Percentiles rank a stretch among this genome's conserved stretches.
Conservation (phyloP, 139 green algal genomes). For the Picochlorum sp. region DNA sequence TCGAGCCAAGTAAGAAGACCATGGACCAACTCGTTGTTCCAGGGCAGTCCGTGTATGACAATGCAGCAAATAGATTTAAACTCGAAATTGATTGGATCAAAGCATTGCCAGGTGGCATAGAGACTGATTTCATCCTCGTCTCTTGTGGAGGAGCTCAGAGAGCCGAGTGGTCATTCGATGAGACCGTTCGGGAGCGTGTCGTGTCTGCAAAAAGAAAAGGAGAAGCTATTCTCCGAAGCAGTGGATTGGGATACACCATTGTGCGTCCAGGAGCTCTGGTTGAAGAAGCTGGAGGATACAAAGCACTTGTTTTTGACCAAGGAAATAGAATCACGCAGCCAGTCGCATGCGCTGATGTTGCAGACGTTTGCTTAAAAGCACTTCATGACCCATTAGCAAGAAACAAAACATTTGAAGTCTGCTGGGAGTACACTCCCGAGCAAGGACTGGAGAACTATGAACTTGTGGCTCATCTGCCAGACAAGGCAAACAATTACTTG, state of each 20-base stretch:
- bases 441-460: conserved; percentile 67
- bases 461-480: conserved; percentile 71
- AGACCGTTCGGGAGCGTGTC: conserved; percentile 15
- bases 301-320: conserved; percentile 97
- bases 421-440: conserved; percentile 66
- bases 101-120: conserved; percentile 50
- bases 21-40: conserved; percentile 24
- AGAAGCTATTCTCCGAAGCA: conserved; percentile 70
- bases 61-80: conserved; percentile 22
- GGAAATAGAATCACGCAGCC: conserved; percentile 64
- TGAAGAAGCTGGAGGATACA: conserved; percentile 91
- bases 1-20: conserved; percentile 30
- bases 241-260: conserved; percentile 90
- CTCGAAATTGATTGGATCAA: conserved; percentile 82
- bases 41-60: conserved; percentile 23
- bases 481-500: conserved; percentile 78
- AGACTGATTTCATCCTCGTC: conserved; percentile 91
- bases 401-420: conserved; percentile 99
- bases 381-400: conserved; percentile 61
- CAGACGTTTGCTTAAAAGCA: conserved; percentile 88
- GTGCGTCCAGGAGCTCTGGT: conserved; percentile 70
- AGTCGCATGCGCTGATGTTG: conserved; percentile 91
- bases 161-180: conserved; percentile 30
- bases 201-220: conserved; percentile 66
- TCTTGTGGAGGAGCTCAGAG: conserved; percentile 56